A percentile compares a stretch with the other conserved stretches of the same genome.
Evolutionary conservation across 1,139 yeast species (phyloP).

Genomic region (Saccharomycopsis hybrid): DNA sequence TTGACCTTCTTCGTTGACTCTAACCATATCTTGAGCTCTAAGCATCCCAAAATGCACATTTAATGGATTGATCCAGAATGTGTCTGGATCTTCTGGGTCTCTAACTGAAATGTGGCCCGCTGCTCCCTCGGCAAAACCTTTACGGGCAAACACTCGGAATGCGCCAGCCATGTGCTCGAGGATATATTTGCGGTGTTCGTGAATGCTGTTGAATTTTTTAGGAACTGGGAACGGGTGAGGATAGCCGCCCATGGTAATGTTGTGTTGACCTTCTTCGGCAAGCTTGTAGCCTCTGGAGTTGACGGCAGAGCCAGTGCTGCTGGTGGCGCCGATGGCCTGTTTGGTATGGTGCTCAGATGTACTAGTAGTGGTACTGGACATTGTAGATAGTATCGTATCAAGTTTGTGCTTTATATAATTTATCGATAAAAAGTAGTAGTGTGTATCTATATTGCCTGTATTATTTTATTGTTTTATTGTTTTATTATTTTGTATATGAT

Average conservation of each 20-base stretch:
- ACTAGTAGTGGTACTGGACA: too few relatives aligned
- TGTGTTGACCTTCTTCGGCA: constrained; percentile 39
- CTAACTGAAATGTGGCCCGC: constrained; percentile 80
- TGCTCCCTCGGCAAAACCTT: constrained; percentile 67
- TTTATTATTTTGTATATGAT: too few relatives aligned
- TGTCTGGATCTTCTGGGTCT: constrained; percentile 64
- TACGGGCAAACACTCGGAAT: constrained; percentile 69
- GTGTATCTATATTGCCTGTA: too few relatives aligned
- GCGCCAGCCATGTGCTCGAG: constrained; percentile 79
- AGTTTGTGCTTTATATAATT: too few relatives aligned
- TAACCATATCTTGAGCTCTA: constrained; percentile 69
- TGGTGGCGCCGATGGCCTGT: too few relatives aligned
- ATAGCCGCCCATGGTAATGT: constrained; percentile 41
- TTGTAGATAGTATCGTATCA: too few relatives aligned
- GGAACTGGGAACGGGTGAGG: constrained; percentile 33
- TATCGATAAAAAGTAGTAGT: too few relatives aligned
- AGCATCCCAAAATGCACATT: constrained; percentile 66
- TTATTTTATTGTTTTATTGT: too few relatives aligned
- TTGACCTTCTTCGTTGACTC: constrained; percentile 66
- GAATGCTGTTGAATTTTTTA: constrained; percentile 12
- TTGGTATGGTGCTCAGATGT: too few relatives aligned
- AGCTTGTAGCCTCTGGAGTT: constrained; percentile 27
- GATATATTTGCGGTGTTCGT: constrained; percentile 43
- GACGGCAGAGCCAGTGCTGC: too few relatives aligned
- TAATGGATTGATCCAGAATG: constrained; percentile 78